Percentiles rank a stretch among this genome's conserved stretches.
Evolutionary conservation across 1,284 basidiomycete genomes (phyloP).

Genomic region (Trametes sp.): DNA sequence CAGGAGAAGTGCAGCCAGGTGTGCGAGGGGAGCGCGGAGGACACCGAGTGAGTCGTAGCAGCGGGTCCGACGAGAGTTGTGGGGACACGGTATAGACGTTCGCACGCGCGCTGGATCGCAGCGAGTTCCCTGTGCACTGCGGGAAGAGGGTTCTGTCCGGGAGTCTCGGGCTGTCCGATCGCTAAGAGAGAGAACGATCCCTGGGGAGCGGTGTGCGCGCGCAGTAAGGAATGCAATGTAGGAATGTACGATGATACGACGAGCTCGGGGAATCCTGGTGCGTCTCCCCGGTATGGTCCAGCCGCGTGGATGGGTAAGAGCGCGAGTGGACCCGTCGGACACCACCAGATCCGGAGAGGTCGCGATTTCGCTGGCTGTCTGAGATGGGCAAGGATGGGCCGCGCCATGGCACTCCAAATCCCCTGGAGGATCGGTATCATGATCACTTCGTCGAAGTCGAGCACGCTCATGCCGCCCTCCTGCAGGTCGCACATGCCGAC

Average conservation of each 20-base stretch:
- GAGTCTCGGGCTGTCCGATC: conserved; percentile 11
- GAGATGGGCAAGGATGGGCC: background rate
- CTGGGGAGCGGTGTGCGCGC: background rate
- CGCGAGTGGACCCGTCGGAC: conserved; percentile 34
- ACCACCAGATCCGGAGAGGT: conserved; percentile 34
- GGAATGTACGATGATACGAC: conserved; percentile 38
- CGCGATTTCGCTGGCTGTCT: background rate
- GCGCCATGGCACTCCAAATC: background rate
- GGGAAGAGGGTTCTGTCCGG: conserved; percentile 3
- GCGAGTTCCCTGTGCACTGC: conserved; percentile 14
- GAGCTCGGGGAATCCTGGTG: conserved; percentile 22
- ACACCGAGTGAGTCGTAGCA: conserved; percentile 11
- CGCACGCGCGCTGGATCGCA: conserved; percentile 7
- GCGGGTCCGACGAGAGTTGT: conserved; percentile 8
- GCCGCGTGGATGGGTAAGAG: conserved; percentile 39
- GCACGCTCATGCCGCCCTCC: conserved; percentile 9
- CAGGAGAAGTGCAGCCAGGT: conserved; percentile 34
- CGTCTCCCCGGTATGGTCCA: conserved; percentile 22
- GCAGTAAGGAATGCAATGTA: conserved; percentile 26
- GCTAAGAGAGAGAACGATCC: conserved; percentile 5
- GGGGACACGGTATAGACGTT: background rate
- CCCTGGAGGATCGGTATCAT: conserved; percentile 9
- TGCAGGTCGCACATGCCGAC: conserved; percentile 12
- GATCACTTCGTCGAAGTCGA: conserved; percentile 15
- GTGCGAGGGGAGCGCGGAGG: conserved; percentile 15